A percentile compares a stretch with the other conserved stretches of the same genome.
Conservation (phyloP, 2,329 filamentous ascomycete species). For the Emericellopsis cladophorae region DNA sequence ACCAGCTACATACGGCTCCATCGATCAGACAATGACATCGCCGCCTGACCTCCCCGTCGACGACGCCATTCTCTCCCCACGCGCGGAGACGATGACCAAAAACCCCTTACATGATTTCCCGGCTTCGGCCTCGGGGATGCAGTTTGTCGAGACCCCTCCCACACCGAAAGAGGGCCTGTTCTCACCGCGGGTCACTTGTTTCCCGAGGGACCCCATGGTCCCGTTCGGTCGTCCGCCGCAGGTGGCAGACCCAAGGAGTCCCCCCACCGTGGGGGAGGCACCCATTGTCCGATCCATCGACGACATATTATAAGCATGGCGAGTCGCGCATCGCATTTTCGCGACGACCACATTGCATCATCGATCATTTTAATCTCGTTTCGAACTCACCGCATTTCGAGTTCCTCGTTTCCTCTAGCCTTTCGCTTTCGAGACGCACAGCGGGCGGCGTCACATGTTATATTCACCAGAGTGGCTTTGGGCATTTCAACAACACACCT, state of each 20-base stretch:
- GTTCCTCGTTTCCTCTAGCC: not conserved
- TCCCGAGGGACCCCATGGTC: conserved; percentile 39
- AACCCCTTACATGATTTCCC: conserved; percentile 43
- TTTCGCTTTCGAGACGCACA: not conserved
- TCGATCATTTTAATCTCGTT: conserved; percentile 1
- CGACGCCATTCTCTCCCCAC: conserved; percentile 55
- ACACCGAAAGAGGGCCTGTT: conserved; percentile 39
- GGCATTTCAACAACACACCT: no score
- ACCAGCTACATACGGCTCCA: conserved; percentile 8
- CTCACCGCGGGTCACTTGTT: conserved; percentile 37
- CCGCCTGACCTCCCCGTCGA: conserved; percentile 24
- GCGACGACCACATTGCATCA: conserved; percentile 3
- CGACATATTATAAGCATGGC: conserved; percentile 49
- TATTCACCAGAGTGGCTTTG: not conserved
- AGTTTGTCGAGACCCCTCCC: conserved; percentile 37
- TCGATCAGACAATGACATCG: conserved; percentile 22
- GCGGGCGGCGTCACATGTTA: not conserved
- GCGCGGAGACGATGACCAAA: conserved; percentile 59
- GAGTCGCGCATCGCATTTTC: no score
- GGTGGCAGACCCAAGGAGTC: conserved; percentile 57
- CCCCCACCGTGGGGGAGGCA: conserved; percentile 59
- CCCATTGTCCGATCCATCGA: conserved; percentile 70
- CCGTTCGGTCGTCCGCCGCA: conserved; percentile 38
- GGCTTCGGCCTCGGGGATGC: conserved; percentile 25
- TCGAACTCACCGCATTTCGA: not conserved